Conservation (phyloP, 2,329 filamentous ascomycete species). For the Aaosphaeria arxii region DNA sequence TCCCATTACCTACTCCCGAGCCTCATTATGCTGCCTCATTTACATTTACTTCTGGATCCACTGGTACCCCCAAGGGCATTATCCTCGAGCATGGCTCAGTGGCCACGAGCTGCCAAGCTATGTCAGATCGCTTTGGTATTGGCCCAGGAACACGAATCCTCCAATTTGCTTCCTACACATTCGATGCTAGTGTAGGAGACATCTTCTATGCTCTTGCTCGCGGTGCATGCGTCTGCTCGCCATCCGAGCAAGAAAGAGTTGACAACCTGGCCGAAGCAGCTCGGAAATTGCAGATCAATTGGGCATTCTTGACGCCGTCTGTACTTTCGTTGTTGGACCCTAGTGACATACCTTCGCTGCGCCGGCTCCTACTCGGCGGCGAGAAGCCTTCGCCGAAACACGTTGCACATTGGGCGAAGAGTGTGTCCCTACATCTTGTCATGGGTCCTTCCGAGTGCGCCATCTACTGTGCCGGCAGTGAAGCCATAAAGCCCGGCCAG, state of each 20-base stretch:
- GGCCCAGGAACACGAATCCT: slow-evolving; percentile 52
- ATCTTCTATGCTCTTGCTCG: slow-evolving; percentile 47
- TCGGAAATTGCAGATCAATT: neutral
- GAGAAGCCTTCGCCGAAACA: neutral
- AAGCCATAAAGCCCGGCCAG: neutral
- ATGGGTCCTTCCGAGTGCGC: neutral
- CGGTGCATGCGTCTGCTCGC: slow-evolving; percentile 50
- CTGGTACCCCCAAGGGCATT: neutral
- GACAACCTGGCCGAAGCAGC: slow-evolving; percentile 30
- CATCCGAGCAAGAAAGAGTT: slow-evolving; percentile 49
- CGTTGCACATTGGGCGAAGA: neutral
- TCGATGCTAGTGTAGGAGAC: slow-evolving; percentile 50
- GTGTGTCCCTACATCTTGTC: neutral
- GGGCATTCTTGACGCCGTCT: neutral
- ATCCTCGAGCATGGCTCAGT: slow-evolving; percentile 34
- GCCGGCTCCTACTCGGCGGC: neutral
- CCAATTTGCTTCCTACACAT: slow-evolving; percentile 41
- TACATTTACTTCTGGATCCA: neutral
- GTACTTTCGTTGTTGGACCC: neutral
- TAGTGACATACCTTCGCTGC: neutral
- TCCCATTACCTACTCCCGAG: neutral
- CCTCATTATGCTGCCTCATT: neutral
- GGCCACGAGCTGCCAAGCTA: neutral
- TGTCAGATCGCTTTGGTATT: slow-evolving; percentile 49
- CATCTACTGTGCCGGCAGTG: neutral